Percentiles rank a stretch among this genome's conserved stretches.
Evolutionary conservation across 306 rosid genomes (phyloP).

Genomic region (Senna tora): DNA sequence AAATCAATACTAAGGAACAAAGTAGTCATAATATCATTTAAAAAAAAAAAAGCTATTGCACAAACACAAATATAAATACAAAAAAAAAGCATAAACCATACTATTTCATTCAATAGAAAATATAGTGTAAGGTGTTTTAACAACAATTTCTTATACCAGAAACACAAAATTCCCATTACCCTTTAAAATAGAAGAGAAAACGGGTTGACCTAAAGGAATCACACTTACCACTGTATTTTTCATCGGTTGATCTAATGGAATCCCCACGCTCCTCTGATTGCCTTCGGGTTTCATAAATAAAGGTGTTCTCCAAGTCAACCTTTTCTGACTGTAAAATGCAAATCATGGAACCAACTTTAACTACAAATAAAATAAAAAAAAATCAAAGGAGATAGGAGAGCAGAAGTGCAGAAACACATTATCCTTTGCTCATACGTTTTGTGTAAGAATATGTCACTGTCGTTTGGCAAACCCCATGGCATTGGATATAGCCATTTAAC

Average conservation of each 20-base stretch:
- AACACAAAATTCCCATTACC: neutral
- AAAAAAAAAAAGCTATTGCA: neutral
- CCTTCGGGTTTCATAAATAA: conserved; percentile 74
- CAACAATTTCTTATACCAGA: neutral
- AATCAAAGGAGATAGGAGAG: neutral
- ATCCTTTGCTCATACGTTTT: neutral
- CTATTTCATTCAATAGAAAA: neutral
- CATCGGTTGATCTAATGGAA: conserved; percentile 51
- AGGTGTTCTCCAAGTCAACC: conserved; percentile 92
- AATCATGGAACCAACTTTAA: conserved; percentile 15
- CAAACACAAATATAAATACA: neutral
- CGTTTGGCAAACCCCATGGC: neutral
- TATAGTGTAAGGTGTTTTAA: neutral
- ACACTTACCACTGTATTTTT: conserved; percentile 68
- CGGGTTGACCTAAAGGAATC: neutral
- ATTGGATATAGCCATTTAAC: neutral
- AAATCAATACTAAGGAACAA: neutral
- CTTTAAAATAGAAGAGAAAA: neutral
- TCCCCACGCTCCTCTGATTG: conserved; percentile 54
- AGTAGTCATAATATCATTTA: neutral
- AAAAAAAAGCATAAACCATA: neutral
- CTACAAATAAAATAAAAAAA: conserved; percentile 10
- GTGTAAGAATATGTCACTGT: neutral
- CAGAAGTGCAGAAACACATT: neutral
- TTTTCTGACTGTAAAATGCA: conserved; percentile 77